phyloP scores from a whole-genome alignment of 1,284 basidiomycete species.

The Cryptococcus deneoformans region DNA sequence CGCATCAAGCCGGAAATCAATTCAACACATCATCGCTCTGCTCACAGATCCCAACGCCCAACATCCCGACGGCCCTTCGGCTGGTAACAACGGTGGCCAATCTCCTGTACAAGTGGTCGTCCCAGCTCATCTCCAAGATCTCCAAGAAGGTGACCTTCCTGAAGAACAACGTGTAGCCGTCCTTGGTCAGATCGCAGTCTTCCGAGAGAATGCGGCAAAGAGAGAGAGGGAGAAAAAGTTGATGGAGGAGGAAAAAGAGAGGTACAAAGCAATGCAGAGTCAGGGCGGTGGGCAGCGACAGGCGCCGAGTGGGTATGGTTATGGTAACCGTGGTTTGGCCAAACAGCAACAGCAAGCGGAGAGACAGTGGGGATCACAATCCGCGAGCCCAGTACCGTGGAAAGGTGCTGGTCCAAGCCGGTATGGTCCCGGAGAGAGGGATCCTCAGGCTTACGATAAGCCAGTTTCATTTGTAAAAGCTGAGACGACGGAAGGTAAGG shows the following conservation, averaged over 20 bases:
- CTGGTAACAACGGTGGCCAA: slow-evolving; percentile 55
- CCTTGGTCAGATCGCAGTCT: slow-evolving; percentile 91
- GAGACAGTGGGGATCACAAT: background rate
- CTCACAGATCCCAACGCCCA: slow-evolving; percentile 43
- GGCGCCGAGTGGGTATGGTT: slow-evolving; percentile 7
- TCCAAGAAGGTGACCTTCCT: slow-evolving; percentile 93
- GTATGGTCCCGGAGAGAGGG: slow-evolving; percentile 48
- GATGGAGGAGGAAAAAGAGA: slow-evolving; percentile 56
- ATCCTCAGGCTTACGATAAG: slow-evolving; percentile 69
- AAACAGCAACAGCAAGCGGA: background rate
- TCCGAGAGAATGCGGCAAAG: slow-evolving; percentile 80
- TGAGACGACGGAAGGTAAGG: slow-evolving; percentile 52
- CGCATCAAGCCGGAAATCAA: slow-evolving; percentile 37
- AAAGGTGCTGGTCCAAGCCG: slow-evolving; percentile 1
- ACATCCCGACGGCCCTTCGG: slow-evolving; percentile 55
- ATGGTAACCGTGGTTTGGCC: slow-evolving; percentile 22
- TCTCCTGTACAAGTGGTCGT: slow-evolving; percentile 57
- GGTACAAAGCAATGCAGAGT: slow-evolving; percentile 23
- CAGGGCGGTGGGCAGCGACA: background rate
- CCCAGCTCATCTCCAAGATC: slow-evolving; percentile 89
- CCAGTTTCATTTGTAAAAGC: slow-evolving; percentile 76
- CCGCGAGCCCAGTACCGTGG: background rate
- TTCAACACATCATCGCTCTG: slow-evolving; percentile 44
- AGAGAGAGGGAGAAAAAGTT: slow-evolving; percentile 72
- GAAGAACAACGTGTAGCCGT: slow-evolving; percentile 91